phyloP scores from a whole-genome alignment of 2,329 filamentous ascomycete genomes.

The Corynespora cassiicola region DNA sequence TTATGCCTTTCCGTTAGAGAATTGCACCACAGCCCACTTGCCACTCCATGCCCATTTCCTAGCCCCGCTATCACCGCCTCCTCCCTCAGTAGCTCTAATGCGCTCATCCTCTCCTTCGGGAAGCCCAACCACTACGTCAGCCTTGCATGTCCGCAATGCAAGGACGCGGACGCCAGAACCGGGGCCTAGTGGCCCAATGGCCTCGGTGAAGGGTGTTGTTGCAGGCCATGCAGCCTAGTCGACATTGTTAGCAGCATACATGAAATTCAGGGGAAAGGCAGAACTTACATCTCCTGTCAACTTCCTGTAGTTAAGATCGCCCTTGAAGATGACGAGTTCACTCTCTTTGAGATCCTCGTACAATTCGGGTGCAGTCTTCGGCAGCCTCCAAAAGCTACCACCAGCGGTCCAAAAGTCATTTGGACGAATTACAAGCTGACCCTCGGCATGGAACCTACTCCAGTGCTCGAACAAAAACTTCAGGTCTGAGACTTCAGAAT shows the following conservation, averaged over 20 bases:
- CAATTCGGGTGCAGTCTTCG: slow-evolving; percentile 70
- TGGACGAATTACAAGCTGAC: slow-evolving; percentile 80
- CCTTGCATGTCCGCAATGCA: slow-evolving; percentile 92
- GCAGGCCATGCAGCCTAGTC: slow-evolving; percentile 79
- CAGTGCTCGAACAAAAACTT: slow-evolving; percentile 82
- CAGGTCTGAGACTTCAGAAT: slow-evolving; percentile 71
- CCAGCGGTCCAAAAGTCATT: slow-evolving; percentile 91
- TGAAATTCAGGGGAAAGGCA: not conserved
- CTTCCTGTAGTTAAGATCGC: slow-evolving; percentile 96
- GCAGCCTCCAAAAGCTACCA: slow-evolving; percentile 89
- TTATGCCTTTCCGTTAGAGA: slow-evolving; percentile 70
- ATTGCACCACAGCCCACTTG: slow-evolving; percentile 95
- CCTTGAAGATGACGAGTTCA: slow-evolving; percentile 94
- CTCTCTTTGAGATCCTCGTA: slow-evolving; percentile 79
- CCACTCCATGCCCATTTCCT: slow-evolving; percentile 95
- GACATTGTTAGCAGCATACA: slow-evolving; percentile 4
- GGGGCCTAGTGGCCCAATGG: slow-evolving; percentile 84
- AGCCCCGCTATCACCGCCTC: slow-evolving; percentile 72
- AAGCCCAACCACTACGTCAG: slow-evolving; percentile 93
- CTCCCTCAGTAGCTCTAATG: slow-evolving; percentile 70
- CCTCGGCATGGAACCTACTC: slow-evolving; percentile 80
- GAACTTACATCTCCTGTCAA: slow-evolving; percentile 81
- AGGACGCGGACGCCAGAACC: slow-evolving; percentile 84
- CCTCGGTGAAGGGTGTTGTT: slow-evolving; percentile 82
- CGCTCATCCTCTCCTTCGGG: slow-evolving; percentile 81